Evolutionary conservation across 2,329 filamentous ascomycete genomes (phyloP).

Genomic region (Lachnum nothofagi): DNA sequence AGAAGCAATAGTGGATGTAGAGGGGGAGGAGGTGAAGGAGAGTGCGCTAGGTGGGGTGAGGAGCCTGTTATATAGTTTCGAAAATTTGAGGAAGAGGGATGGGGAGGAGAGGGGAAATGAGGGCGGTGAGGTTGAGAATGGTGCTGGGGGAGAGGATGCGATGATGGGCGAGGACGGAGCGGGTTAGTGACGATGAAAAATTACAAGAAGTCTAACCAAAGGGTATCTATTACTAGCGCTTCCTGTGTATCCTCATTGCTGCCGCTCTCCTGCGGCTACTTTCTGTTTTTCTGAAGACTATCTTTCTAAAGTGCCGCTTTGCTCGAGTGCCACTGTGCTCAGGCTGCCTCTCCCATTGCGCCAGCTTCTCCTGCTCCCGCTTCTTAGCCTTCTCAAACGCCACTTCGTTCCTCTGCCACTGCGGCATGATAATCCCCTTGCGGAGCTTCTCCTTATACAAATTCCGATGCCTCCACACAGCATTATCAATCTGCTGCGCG

Average conservation of each 20-base stretch:
- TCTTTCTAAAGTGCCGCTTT: too few relatives aligned
- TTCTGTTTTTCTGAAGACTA: too few relatives aligned
- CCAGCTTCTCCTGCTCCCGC: not conserved
- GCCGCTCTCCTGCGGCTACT: too few relatives aligned
- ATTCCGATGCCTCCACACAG: slow-evolving; percentile 18
- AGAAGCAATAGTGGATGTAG: slow-evolving; percentile 1
- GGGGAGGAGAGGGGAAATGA: slow-evolving; percentile 23
- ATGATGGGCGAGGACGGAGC: not conserved
- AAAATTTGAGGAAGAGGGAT: slow-evolving; percentile 33
- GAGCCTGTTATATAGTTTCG: slow-evolving; percentile 36
- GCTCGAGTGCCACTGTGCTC: too few relatives aligned
- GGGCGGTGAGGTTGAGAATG: not conserved
- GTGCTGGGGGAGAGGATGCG: not conserved
- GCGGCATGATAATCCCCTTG: not conserved
- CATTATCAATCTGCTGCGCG: slow-evolving; percentile 18
- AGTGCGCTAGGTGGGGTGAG: slow-evolving; percentile 34
- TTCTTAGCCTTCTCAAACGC: not conserved
- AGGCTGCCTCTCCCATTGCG: not conserved
- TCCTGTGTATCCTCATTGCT: too few relatives aligned
- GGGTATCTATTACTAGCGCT: too few relatives aligned
- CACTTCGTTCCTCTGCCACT: not conserved
- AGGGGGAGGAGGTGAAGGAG: slow-evolving; percentile 17
- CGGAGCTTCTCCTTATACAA: too few relatives aligned
- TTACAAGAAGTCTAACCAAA: too few relatives aligned
- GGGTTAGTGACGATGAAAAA: too few relatives aligned